Evolutionary conservation across 805 yeast species (phyloP), one percentile per base, ranked within the genome.

Genomic region (Yarrowia yakushimensis): DNA sequence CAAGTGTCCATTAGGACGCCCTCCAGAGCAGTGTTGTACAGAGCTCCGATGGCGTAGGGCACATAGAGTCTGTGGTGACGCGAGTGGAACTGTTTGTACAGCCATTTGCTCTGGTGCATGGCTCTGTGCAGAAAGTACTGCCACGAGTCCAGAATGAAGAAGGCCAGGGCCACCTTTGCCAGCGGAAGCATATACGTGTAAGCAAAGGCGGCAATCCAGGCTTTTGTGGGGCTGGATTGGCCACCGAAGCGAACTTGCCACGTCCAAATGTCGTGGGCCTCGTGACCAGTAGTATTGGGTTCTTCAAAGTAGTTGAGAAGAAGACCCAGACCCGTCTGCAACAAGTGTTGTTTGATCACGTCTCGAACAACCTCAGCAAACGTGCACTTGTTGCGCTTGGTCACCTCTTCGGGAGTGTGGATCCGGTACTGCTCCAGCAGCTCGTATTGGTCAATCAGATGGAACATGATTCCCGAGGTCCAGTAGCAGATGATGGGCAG

Each of bases 11-110:
- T 80, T 63, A 93, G 72, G 67, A 94, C 89, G 8, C 99, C 99
- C 78, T 94, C 99, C 18, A 89, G 81, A 22, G 97, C 96, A 69
- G 91, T 91, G 75, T 94, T 94, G 79, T 90, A 94, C 31, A 94
- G 80, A 2, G 99, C 99, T 59, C 99, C 99, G 74, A 81, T 92
- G 0, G 98, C 97, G 74, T 91, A 94, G 9, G 99, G 99, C 36
- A 94, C 97, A 69, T 94, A 93, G 57, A 94, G 79, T 62, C 93
- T 79, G 75, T 94, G 99, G 75, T 94, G 99, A 67, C 96, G 85
- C 6, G 98, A 90, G 74, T 94, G 99, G 79, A 90, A 89, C 60
- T 84, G 77, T 66, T 81, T 82, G 81, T 94, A 94, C 54, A 92
- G 77, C 62, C 79, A 76, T 71, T 85, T 86, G 80, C 88, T 88